Evolutionary conservation across 2,329 filamentous ascomycete genomes (phyloP).

Genomic region (Xylariales sp.): DNA sequence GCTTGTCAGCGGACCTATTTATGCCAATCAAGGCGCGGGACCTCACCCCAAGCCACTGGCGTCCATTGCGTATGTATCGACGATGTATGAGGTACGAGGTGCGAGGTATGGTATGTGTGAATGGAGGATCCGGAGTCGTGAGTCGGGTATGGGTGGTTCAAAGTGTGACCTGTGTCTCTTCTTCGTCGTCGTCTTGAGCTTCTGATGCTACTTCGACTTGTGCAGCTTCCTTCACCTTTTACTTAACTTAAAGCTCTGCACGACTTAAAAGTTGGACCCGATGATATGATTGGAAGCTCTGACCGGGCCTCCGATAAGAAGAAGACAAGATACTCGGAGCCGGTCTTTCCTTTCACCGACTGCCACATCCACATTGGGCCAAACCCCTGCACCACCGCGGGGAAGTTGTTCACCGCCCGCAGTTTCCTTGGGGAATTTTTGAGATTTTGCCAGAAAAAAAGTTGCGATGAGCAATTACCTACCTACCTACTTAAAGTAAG

Average conservation of each 20-base stretch:
- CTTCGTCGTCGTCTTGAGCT: too few species aligned
- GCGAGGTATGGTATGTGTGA: too few species aligned
- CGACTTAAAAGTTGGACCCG: too few species aligned
- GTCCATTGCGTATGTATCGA: too few species aligned
- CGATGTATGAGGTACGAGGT: too few species aligned
- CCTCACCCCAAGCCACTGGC: conserved; percentile 10
- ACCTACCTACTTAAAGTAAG: too few species aligned
- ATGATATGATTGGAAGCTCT: neutral
- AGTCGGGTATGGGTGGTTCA: too few species aligned
- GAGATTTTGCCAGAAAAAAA: conserved; percentile 4
- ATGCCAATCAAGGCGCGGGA: neutral
- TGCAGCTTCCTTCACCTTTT: too few species aligned
- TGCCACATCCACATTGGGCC: conserved; percentile 2
- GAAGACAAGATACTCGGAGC: conserved; percentile 8
- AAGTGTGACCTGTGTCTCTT: too few species aligned
- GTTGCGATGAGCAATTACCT: conserved; percentile 3
- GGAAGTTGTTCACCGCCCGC: conserved; percentile 5
- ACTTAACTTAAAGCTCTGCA: too few species aligned
- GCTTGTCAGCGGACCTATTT: conserved; percentile 4
- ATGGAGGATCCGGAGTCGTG: too few species aligned
- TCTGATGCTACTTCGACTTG: too few species aligned
- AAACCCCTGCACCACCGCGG: conserved; percentile 1
- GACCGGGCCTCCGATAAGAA: neutral
- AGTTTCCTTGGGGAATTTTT: neutral
- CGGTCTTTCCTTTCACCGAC: conserved; percentile 11